Conservation (phyloP, 2,329 filamentous ascomycete species). For the Boeremia lycopersici region DNA sequence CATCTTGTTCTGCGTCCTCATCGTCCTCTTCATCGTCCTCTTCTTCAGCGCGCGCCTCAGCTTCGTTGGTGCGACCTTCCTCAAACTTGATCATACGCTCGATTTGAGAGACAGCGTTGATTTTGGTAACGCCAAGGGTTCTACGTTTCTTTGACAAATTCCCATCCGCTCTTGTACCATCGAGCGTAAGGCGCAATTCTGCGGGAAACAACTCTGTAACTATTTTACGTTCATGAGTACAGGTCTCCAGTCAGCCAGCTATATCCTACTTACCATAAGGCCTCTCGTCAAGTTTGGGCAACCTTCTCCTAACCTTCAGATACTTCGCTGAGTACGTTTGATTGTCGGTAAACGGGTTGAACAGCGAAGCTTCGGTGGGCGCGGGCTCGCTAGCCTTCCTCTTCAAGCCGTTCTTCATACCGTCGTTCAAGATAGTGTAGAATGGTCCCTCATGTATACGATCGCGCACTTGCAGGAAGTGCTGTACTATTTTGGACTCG, state of each 20-base stretch:
- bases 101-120: conserved; percentile 39
- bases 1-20: conserved; percentile 54
- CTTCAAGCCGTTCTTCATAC: conserved; percentile 51
- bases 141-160: conserved; percentile 40
- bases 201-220: conserved; percentile 64
- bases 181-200: conserved; percentile 62
- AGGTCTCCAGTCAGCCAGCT: background rate
- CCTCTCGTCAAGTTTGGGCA: conserved; percentile 61
- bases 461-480: conserved; percentile 60
- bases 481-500: conserved; percentile 57
- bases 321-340: conserved; percentile 65
- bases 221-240: conserved; percentile 29
- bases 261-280: conserved; percentile 57
- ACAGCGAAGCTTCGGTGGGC: conserved; percentile 46
- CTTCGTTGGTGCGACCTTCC: conserved; percentile 51
- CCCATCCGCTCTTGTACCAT: conserved; percentile 37
- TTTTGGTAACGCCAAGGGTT: conserved; percentile 41
- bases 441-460: conserved; percentile 65
- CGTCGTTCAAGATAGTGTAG: conserved; percentile 61
- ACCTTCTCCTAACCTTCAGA: conserved; percentile 59
- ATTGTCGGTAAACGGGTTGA: conserved; percentile 68
- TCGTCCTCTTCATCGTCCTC: conserved; percentile 54
- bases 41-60: conserved; percentile 54
- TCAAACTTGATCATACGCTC: conserved; percentile 52
- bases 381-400: conserved; percentile 46